Evolutionary conservation across 2,329 filamentous ascomycete species (phyloP).

Genomic region (Colletotrichum gloeosporioides): DNA sequence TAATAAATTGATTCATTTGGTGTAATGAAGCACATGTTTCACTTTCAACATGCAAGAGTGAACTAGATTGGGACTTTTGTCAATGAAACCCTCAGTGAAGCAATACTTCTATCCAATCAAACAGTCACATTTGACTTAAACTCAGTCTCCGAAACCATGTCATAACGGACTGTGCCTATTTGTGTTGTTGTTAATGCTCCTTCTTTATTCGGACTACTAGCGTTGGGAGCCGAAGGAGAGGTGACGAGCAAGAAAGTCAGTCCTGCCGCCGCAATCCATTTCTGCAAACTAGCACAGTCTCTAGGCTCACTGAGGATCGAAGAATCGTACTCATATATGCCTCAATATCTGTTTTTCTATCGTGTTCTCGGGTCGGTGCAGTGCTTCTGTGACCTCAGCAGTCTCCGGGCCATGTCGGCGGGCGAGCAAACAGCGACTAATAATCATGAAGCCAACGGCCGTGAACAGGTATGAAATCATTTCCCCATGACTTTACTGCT

Average conservation of each 20-base stretch:
- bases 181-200: neutral
- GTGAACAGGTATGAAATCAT: neutral
- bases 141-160: neutral
- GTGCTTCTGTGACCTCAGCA: neutral
- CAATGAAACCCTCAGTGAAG: neutral
- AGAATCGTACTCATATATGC: neutral
- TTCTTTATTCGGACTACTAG: neutral
- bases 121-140: neutral
- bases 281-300: neutral
- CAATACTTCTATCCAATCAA: neutral
- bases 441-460: neutral
- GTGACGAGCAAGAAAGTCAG: neutral
- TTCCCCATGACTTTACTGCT: neutral
- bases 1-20: neutral
- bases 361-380: neutral
- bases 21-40: neutral
- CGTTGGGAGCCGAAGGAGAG: neutral
- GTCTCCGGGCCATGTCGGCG: neutral
- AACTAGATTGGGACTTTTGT: neutral
- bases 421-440: neutral
- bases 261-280: neutral
- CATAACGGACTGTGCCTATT: neutral
- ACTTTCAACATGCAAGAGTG: neutral
- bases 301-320: neutral
- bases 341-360: neutral